Evolutionary conservation across 2,329 filamentous ascomycete genomes (phyloP).

Genomic region (Aspergillus uvarum): DNA sequence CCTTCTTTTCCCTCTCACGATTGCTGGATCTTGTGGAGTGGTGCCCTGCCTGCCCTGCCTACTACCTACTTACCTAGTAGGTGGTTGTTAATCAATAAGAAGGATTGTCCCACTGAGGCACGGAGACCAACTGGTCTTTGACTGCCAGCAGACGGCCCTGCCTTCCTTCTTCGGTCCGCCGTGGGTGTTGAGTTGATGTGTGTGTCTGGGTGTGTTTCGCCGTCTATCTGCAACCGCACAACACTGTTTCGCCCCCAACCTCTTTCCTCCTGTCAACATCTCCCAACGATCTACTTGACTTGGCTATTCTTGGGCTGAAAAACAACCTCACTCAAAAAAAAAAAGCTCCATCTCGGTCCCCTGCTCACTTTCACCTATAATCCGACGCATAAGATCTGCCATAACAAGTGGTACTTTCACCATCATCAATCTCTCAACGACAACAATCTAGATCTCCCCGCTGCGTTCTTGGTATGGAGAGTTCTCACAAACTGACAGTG

Average conservation of each 20-base stretch:
- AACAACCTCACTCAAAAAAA: neutral
- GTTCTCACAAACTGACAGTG: conserved; percentile 25
- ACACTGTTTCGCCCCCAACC: conserved; percentile 3
- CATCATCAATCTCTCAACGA: conserved; percentile 22
- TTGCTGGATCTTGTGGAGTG: neutral
- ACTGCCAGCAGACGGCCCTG: neutral
- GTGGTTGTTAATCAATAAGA: conserved; percentile 2
- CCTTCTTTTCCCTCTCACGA: neutral
- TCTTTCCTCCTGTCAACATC: neutral
- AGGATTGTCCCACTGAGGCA: neutral
- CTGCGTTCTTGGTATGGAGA: conserved; percentile 30
- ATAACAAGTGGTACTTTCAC: neutral
- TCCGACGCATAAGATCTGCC: neutral
- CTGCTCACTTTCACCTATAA: neutral
- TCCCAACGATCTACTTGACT: neutral
- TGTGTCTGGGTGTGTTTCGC: conserved; percentile 7
- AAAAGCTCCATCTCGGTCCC: neutral
- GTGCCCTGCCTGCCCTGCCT: neutral
- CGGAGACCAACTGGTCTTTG: neutral
- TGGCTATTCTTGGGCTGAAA: neutral
- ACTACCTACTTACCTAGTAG: neutral
- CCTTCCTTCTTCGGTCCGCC: conserved; percentile 1
- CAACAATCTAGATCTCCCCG: conserved; percentile 24
- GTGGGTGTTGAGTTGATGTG: neutral
- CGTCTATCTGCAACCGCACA: conserved; percentile 7